Base-by-base conservation (phyloP, 805 yeast genomes). In the Lachancea meyersii region DNA sequence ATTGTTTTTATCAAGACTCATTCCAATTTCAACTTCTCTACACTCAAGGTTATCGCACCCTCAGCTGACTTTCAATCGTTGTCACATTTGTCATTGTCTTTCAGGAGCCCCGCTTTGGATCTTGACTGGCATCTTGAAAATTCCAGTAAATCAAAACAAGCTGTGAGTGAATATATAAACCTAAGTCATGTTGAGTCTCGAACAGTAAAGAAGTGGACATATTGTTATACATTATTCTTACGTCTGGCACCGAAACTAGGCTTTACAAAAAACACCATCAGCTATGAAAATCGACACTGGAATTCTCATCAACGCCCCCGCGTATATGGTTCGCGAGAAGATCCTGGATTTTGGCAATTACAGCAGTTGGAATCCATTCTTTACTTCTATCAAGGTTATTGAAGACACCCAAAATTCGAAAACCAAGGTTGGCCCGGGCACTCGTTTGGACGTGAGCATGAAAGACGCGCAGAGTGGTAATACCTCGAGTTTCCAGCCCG, bases 281-380 rank as follows among this genome's bases (percentile, higher is more conserved):
- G 10, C 22, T 7, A 32, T 32, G 35, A 32, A 32, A 10, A 18
- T 32, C 18, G 13, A 10, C 18, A 28, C 41, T 18, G 20, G 20
- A 38, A 24, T 38, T 6, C 33, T 27, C 17, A 38, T 38, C 7
- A 28, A 38, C 17, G 19, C 33, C 18, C 23, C 41, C 13, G 33
- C 41, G 10, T 38, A 24, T 13, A 14, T 14, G 10, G 41, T 38
- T 7, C 41, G 41, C 33, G 33, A 17, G 28, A 38, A 9, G 19
- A 17, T 38, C 17, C 33, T 38, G 23, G 41, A 38, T 28, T 38
- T 38, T 18, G 31, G 20, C 20, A 18, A 18, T 11, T 32, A 38
- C 20, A 13, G 33, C 27, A 28, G 14, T 9, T 38, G 41, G 41
- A 38, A 38, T 26, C 41, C 41, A 10, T 38, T 38, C 21, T 38